phyloP scores from a whole-genome alignment of 2,329 filamentous ascomycete species.

The Colletotrichum endophyticum region DNA sequence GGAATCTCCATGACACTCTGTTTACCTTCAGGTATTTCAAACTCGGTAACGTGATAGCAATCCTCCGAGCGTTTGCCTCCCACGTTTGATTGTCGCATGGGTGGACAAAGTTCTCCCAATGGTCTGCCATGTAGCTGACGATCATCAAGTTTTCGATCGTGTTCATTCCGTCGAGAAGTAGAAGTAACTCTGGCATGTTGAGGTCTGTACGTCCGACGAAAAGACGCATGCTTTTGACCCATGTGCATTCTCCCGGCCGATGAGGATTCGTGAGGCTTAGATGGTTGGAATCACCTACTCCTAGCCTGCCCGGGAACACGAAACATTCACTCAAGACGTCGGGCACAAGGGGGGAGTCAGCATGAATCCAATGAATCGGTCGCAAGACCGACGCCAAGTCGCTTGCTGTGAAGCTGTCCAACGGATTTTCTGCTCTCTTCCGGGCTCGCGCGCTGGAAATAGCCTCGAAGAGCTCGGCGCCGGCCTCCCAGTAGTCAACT shows the following conservation, averaged over 20 bases:
- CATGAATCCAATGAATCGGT: neutral
- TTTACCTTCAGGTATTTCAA: neutral
- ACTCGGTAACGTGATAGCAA: neutral
- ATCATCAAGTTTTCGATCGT: neutral
- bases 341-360: fast-evolving
- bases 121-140: neutral
- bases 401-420: neutral
- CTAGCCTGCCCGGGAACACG: neutral
- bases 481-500: neutral
- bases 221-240: neutral
- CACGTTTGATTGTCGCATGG: fast-evolving
- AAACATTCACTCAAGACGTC: fast-evolving
- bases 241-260: neutral
- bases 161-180: neutral
- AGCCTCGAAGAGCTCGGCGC: fast-evolving
- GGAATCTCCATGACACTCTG: neutral
- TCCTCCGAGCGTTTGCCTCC: neutral
- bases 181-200: neutral
- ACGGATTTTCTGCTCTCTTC: fast-evolving
- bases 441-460: neutral
- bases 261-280: neutral
- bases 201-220: neutral
- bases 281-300: neutral
- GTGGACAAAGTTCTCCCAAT: fast-evolving
- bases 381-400: neutral